phyloP scores from a whole-genome alignment of 1,284 basidiomycete genomes.

The Apiotrichum porosum region DNA sequence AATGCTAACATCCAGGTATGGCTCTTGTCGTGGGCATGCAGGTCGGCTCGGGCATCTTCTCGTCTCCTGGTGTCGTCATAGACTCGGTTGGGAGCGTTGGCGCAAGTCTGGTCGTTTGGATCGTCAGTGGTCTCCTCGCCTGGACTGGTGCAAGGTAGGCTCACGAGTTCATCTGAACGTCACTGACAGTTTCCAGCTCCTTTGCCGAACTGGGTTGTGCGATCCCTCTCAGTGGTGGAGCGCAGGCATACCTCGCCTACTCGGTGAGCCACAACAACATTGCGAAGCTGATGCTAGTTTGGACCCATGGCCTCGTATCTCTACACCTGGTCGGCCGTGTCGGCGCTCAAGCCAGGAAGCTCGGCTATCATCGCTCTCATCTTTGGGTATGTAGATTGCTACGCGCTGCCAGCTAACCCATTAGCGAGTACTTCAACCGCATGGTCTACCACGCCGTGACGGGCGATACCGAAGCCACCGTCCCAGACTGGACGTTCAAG shows the following conservation, averaged over 20 bases:
- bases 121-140: constrained; percentile 69
- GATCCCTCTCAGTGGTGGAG: constrained; percentile 66
- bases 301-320: constrained; percentile 79
- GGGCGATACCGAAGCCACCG: constrained; percentile 53
- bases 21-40: constrained; percentile 76
- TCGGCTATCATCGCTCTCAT: constrained; percentile 56
- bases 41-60: constrained; percentile 91
- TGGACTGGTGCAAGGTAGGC: constrained; percentile 75
- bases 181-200: constrained; percentile 55
- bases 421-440: constrained; percentile 71
- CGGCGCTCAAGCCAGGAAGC: constrained; percentile 66
- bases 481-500: constrained; percentile 90
- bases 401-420: neutral
- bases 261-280: constrained; percentile 46
- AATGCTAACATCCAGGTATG: constrained; percentile 57
- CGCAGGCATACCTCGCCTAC: constrained; percentile 86
- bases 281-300: constrained; percentile 50
- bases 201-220: constrained; percentile 70
- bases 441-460: constrained; percentile 50
- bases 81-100: constrained; percentile 80
- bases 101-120: constrained; percentile 75
- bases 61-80: constrained; percentile 83
- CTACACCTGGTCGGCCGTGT: constrained; percentile 85
- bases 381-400: constrained; percentile 52
- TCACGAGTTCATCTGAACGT: neutral